Evolutionary conservation across 225 moss, liverwort and hornwort genomes (phyloP), one percentile per base, ranked within the genome.

Genomic region (Marchantia paleacea): DNA sequence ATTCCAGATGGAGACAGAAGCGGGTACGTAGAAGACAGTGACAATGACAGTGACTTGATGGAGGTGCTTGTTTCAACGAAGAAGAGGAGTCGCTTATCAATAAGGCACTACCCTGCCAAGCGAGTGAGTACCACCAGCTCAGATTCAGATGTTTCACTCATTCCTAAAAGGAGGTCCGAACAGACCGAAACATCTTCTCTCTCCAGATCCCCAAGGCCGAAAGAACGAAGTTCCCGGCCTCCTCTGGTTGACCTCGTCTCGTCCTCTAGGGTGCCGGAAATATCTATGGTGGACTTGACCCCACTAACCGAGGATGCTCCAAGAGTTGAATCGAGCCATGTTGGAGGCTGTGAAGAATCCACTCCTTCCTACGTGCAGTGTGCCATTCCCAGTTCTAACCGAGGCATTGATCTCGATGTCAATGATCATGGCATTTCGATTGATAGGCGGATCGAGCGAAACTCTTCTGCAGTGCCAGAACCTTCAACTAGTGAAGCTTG

Each of bases 1-100:
- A 72, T 49, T 39, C 20, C 76, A 55, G 65, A 19, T 12, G 28
- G 69, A 48, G 69, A 28, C 30, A n/a, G 31, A 24, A 12, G 55
- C 73, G 55, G 53, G 53, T 76, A 73, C 57, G 82, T 77, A 16
- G 80, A 85, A 55, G 87, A 82, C 15, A 78, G 68, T 58, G 82
- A 79, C 30, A 80, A 69, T 58, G 84, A 80, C 54, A 24, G 50
- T 73, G 55, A 10, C 22, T 73, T 77, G 12, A 76, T 55, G 70
- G 84, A 80, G 51, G 55, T 73, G 24, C 57, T 47, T 52, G 80
- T 51, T 19, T 55, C 76, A 31, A 72, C 19, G 20, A 84, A 75
- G 26, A 75, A 55, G 72, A 85, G 63, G 22, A 26, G 25, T 68
- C 61, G 69, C 25, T 69, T 69, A 68, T 69, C 82, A 12, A 12